phyloP scores from a whole-genome alignment of 257 asterid genomes.

The Penstemon davidsonii region DNA sequence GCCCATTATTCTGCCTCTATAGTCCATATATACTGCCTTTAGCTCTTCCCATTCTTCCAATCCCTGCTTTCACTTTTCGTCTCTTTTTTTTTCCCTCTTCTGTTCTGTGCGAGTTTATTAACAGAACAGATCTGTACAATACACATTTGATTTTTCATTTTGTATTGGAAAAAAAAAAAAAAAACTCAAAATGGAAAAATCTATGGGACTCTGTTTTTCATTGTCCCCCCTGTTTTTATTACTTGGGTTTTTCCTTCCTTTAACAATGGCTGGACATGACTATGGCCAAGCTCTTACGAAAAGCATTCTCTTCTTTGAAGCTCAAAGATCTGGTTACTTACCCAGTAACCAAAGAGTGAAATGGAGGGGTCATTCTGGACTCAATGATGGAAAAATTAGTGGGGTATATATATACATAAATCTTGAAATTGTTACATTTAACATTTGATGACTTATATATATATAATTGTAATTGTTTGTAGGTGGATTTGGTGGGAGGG shows the following conservation, averaged over 20 bases:
- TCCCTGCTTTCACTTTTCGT: constrained; percentile 22
- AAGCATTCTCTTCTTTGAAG: constrained; percentile 90
- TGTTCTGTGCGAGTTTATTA: constrained; percentile 37
- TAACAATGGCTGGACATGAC: constrained; percentile 68
- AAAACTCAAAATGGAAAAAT: constrained; percentile 43
- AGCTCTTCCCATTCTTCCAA: constrained; percentile 36
- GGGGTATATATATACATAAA: constrained; percentile 56
- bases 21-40: constrained; percentile 68
- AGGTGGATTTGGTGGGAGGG: constrained; percentile 98
- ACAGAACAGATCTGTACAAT: constrained; percentile 42
- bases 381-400: constrained; percentile 70
- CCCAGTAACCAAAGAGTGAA: constrained; percentile 74
- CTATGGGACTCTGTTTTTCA: constrained; percentile 44
- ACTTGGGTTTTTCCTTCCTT: constrained; percentile 44
- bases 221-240: constrained; percentile 57
- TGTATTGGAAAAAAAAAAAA: constrained; percentile 21
- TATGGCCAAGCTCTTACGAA: constrained; percentile 79
- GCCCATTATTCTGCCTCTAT: constrained; percentile 53
- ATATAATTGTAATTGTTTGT: constrained; percentile 2
- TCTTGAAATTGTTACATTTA: background rate
- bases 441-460: background rate
- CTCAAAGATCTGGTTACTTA: constrained; percentile 95
- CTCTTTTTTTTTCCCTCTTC: constrained; percentile 20
- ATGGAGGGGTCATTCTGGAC: constrained; percentile 97
- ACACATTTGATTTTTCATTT: constrained; percentile 6